These are phyloP conservation scores for Flueggea neowawraea DNA, from an alignment of 441 rosid genomes.

Conservation along the genomic window DNA sequence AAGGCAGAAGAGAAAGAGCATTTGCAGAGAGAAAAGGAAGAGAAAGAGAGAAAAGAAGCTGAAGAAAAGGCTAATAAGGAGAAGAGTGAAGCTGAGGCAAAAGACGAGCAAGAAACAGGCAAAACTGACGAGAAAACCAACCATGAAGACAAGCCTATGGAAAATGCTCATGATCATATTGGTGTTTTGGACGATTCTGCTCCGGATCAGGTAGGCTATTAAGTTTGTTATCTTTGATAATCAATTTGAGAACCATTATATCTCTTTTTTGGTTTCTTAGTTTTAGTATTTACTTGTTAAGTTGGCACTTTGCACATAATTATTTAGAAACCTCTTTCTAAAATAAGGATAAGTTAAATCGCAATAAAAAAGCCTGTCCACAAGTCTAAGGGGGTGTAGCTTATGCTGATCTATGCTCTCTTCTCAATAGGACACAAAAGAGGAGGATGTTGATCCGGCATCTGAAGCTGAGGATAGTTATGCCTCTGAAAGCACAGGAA, in stretches of 20 bases:
- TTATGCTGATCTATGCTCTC: constrained; percentile 9
- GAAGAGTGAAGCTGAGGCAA: constrained; percentile 33
- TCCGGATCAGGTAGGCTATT: constrained; percentile 45
- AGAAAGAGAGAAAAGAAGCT: constrained; percentile 68
- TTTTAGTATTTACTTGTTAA: background rate
- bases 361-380: no score
- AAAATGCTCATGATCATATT: constrained; percentile 35
- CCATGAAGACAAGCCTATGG: constrained; percentile 34
- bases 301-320: no score
- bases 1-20: constrained; percentile 88
- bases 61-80: constrained; percentile 43
- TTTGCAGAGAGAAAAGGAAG: constrained; percentile 78
- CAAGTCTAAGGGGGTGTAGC: background rate
- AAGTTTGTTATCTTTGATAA: constrained; percentile 1
- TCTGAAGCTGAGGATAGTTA: constrained; percentile 33
- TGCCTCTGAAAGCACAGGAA: constrained; percentile 28
- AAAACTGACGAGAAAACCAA: constrained; percentile 26
- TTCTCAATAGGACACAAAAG: constrained; percentile 21
- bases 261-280: constrained; percentile 6
- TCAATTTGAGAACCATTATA: constrained; percentile 7
- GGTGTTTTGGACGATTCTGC: constrained; percentile 52
- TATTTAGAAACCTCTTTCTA: no score
- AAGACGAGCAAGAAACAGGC: constrained; percentile 30
- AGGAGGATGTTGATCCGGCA: constrained; percentile 22
- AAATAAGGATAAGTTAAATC: no score